phyloP scores from a whole-genome alignment of 805 yeast genomes.

The Lachancea fermentati region DNA sequence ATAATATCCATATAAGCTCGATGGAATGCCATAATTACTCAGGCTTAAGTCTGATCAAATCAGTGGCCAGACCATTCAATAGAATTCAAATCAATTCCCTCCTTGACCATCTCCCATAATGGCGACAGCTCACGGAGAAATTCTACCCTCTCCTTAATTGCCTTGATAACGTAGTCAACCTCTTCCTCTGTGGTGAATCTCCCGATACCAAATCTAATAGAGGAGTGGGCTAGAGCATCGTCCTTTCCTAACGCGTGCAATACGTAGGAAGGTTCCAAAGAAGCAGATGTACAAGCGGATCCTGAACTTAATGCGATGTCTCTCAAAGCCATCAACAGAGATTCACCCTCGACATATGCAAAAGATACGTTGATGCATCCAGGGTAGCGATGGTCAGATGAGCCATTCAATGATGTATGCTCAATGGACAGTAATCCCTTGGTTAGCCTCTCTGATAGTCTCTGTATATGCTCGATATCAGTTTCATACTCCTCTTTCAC shows the following conservation, averaged over 20 bases:
- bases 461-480: constrained; percentile 65
- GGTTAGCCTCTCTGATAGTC: constrained; percentile 67
- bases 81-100: constrained; percentile 88
- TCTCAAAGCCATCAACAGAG: constrained; percentile 92
- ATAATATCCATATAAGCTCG: not conserved
- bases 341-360: constrained; percentile 97
- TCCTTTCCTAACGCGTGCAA: constrained; percentile 96
- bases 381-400: constrained; percentile 63
- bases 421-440: constrained; percentile 73
- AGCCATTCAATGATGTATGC: constrained; percentile 88
- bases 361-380: constrained; percentile 97
- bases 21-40: not conserved
- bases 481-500: constrained; percentile 66
- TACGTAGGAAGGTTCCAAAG: constrained; percentile 95
- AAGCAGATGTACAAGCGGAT: constrained; percentile 98
- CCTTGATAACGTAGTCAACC: constrained; percentile 86
- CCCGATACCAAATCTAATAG: constrained; percentile 95
- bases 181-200: constrained; percentile 96
- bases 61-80: constrained; percentile 98
- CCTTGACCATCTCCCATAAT: constrained; percentile 99
- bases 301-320: constrained; percentile 96
- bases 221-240: constrained; percentile 97
- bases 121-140: constrained; percentile 91
- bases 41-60: constrained; percentile 4
- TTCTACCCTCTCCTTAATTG: constrained; percentile 82